Percentiles rank a stretch among this genome's conserved stretches.
phyloP scores from a whole-genome alignment of 106 monocot genomes.

The Cymbidium sinense region DNA sequence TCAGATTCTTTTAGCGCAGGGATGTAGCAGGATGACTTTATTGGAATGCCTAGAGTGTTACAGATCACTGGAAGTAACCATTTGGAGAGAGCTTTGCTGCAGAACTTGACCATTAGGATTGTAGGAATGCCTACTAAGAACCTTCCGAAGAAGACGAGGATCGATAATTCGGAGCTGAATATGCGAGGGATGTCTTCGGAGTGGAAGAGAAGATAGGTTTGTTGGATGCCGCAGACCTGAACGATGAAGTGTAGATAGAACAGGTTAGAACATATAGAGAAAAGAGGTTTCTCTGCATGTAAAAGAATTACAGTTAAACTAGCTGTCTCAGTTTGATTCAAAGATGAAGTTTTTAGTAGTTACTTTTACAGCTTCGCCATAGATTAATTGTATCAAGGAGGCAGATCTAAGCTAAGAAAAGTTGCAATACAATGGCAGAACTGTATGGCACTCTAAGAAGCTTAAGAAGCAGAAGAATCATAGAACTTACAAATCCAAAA shows the following conservation, averaged over 20 bases:
- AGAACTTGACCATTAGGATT: conserved; percentile 79
- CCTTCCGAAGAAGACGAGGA: conserved; percentile 42
- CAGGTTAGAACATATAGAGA: not conserved
- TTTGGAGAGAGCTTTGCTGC: conserved; percentile 83
- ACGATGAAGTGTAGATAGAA: not conserved
- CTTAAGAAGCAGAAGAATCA: not conserved
- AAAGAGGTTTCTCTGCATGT: too few species aligned
- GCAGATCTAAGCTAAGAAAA: not conserved
- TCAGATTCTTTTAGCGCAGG: conserved; percentile 49
- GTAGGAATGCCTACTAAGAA: conserved; percentile 68
- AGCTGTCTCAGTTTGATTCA: too few species aligned
- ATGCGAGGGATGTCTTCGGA: conserved; percentile 34
- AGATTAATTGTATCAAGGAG: too few species aligned
- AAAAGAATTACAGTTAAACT: too few species aligned
- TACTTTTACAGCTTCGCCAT: too few species aligned
- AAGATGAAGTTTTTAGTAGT: too few species aligned
- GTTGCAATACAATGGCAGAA: not conserved
- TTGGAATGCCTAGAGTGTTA: conserved; percentile 65
- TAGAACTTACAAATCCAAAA: conserved; percentile 86
- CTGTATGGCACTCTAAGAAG: not conserved
- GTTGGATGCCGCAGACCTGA: conserved; percentile 72
- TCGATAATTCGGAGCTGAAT: conserved; percentile 33
- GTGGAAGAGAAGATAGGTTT: conserved; percentile 53
- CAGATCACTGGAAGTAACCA: conserved; percentile 80
- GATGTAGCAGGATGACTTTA: conserved; percentile 76